Evolutionary conservation across 129 eudicot genomes (phyloP), one percentile per base, ranked within the genome.

Genomic region (Helichrysum umbraculigerum): DNA sequence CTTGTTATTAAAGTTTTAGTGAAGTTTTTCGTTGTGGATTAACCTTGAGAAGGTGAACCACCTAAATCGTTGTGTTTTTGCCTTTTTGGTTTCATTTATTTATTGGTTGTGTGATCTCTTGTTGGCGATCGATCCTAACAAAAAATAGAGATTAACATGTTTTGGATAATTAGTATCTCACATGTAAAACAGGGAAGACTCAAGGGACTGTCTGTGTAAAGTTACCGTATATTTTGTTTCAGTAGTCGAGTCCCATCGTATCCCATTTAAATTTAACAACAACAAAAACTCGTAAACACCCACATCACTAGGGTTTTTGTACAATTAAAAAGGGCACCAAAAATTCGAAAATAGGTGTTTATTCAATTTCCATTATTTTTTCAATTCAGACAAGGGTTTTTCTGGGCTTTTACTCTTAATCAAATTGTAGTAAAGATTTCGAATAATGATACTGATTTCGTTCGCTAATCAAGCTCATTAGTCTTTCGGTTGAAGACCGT

Each of bases 221-320:
- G 28, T 68, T 16, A 34, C 33, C 10, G 9, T 6, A 56, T 19
- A 56, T 56, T 56, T 72, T 54, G 47, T 73, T 57, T 65, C 29
- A 70, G 9, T 20, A 57, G 79, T 54, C 5, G 63, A 66, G 66
- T 64, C 73, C 34, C 50, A 65, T 19, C 71, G 16, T 32, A 54
- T 20, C 28, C 71, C 82, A 60, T 72, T 17, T 19, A 57, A 5
- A 68, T 73, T 80, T 66, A 67, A 73, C 39, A 57, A 64, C 71
- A 71, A 17, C 37, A 16, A 78, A 67, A 65, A 25, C 71, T 65
- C 78, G 74, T 62, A 54, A 64, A 52, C 63, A 65, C 52, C 77
- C 78, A 56, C 52, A 72, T 10, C 74, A 29, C 77, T 75, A 81
- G 86, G 86, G 83, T 85, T 81, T 85, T 85, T 76, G 76, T 76